phyloP scores from a whole-genome alignment of 2,329 filamentous ascomycete species.

The Pestalotiopsis sp. region DNA sequence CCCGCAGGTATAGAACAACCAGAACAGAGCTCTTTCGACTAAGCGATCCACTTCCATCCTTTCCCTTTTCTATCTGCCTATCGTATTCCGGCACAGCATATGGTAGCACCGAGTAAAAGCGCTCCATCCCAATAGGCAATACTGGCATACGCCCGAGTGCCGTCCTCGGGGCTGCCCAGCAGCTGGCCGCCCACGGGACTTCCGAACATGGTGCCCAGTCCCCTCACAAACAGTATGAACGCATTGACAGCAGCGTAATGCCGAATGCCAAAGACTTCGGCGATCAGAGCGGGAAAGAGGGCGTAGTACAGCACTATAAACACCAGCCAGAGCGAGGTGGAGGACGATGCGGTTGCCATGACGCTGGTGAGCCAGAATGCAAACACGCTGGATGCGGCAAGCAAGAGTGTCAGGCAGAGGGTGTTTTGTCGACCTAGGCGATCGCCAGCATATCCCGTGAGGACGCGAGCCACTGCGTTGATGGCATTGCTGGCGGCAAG shows the following conservation, averaged over 20 bases:
- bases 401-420: slow-evolving; percentile 39
- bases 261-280: slow-evolving; percentile 48
- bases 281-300: slow-evolving; percentile 44
- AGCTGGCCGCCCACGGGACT: slow-evolving; percentile 44
- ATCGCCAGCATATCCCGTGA: slow-evolving; percentile 46
- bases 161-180: slow-evolving; percentile 30
- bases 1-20: background rate
- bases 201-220: slow-evolving; percentile 43
- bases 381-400: slow-evolving; percentile 36
- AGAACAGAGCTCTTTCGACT: background rate
- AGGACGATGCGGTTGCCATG: slow-evolving; percentile 24
- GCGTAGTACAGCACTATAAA: slow-evolving; percentile 45
- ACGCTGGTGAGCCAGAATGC: slow-evolving; percentile 37
- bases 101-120: slow-evolving; percentile 36
- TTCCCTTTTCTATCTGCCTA: slow-evolving; percentile 38
- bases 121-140: slow-evolving; percentile 43
- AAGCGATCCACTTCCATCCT: slow-evolving; percentile 41
- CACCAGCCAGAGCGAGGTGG: slow-evolving; percentile 37
- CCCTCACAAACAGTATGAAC: slow-evolving; percentile 45
- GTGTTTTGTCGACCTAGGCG: slow-evolving; percentile 47
- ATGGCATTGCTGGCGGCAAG: slow-evolving; percentile 45
- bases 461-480: slow-evolving; percentile 43
- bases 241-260: slow-evolving; percentile 48
- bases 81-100: slow-evolving; percentile 42
- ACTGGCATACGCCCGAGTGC: slow-evolving; percentile 33